Evolutionary conservation across 2,329 filamentous ascomycete genomes (phyloP).

Genomic region (Microsporum ferrugineum): DNA sequence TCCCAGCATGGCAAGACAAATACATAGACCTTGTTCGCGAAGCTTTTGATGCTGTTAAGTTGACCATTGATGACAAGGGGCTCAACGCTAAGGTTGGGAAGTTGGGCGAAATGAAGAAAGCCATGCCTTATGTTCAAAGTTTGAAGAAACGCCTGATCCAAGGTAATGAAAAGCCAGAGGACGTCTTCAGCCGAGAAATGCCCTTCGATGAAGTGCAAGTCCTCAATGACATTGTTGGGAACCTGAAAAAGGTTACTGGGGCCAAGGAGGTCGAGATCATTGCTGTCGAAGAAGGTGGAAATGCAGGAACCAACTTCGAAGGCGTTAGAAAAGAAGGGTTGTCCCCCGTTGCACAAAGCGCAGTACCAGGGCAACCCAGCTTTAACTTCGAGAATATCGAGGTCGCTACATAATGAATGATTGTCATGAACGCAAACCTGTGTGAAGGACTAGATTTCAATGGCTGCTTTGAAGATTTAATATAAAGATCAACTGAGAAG

Average conservation of each 20-base stretch:
- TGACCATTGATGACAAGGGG: constrained; percentile 65
- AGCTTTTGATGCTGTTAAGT: constrained; percentile 51
- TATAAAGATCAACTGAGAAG: neutral
- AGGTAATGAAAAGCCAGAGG: constrained; percentile 52
- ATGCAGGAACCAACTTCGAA: constrained; percentile 35
- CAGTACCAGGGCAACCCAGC: constrained; percentile 69
- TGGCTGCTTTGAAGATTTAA: neutral
- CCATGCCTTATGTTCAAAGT: constrained; percentile 87
- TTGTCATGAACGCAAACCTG: neutral
- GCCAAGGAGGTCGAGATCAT: constrained; percentile 62
- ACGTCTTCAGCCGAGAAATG: constrained; percentile 72
- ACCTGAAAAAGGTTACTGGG: constrained; percentile 64
- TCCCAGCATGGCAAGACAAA: constrained; percentile 83
- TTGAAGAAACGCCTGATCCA: constrained; percentile 70
- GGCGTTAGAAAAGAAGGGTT: constrained; percentile 42
- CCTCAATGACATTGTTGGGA: constrained; percentile 64
- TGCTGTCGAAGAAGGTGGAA: constrained; percentile 50
- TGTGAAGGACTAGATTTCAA: neutral
- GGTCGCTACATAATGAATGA: neutral
- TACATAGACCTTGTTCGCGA: constrained; percentile 71
- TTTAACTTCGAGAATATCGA: constrained; percentile 75
- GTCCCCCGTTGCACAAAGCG: constrained; percentile 53
- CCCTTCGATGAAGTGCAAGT: constrained; percentile 73
- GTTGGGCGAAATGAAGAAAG: constrained; percentile 76
- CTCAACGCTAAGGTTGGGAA: constrained; percentile 69